These are phyloP conservation scores for Ascochyta rabiei DNA, from an alignment of 2,329 filamentous ascomycete genomes.

Conservation along the genomic window DNA sequence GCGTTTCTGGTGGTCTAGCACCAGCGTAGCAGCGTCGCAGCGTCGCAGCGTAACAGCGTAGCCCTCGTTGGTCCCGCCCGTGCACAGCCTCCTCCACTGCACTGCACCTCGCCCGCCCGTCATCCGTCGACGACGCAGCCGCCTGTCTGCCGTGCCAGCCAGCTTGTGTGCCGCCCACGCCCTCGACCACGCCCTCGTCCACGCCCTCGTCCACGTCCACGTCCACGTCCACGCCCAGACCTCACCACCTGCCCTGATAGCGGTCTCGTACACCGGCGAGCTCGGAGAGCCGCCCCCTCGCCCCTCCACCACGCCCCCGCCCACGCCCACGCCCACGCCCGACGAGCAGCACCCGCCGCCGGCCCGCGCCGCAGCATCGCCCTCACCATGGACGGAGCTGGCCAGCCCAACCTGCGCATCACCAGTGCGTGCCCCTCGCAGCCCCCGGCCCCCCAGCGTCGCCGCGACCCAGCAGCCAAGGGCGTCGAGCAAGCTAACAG, in stretches of 20 bases:
- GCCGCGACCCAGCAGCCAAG: conserved; percentile 1
- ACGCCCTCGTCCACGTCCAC: not conserved
- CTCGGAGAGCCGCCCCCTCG: conserved; percentile 39
- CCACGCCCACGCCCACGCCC: too few relatives aligned
- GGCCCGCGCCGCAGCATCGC: not conserved
- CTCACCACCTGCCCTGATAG: conserved; percentile 7
- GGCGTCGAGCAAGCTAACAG: conserved; percentile 42
- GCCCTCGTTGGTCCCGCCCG: conserved; percentile 25
- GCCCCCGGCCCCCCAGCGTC: not conserved
- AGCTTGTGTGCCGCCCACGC: conserved; percentile 10
- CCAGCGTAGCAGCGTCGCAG: conserved; percentile 22
- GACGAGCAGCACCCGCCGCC: not conserved
- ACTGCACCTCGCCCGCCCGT: conserved; percentile 17
- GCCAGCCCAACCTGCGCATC: conserved; percentile 82
- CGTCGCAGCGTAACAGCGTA: conserved; percentile 23
- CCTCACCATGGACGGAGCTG: conserved; percentile 52
- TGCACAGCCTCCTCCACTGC: conserved; percentile 42
- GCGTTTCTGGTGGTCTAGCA: too few relatives aligned
- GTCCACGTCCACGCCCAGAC: not conserved
- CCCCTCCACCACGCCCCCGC: not conserved
- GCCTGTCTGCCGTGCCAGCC: conserved; percentile 12
- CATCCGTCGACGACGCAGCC: conserved; percentile 20
- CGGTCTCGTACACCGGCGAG: conserved; percentile 26
- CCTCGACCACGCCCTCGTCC: too few relatives aligned
- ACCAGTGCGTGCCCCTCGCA: conserved; percentile 70